Percentiles rank a stretch among this genome's conserved stretches.
phyloP scores from a whole-genome alignment of 1,139 yeast genomes.

The Suhomyces atakaporum region DNA sequence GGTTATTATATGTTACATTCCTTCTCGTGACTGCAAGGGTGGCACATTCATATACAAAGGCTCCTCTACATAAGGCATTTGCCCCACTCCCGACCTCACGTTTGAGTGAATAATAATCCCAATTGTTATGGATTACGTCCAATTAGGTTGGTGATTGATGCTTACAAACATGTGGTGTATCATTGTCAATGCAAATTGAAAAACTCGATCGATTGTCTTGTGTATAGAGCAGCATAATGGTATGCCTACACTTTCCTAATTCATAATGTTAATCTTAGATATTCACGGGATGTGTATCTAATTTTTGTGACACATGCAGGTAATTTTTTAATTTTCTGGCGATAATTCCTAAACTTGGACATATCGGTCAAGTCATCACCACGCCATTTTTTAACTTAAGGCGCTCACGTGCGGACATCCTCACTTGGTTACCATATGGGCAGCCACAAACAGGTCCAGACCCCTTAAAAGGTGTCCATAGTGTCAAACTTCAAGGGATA shows the following conservation, averaged over 20 bases:
- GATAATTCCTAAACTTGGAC: neutral
- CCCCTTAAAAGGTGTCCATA: no score
- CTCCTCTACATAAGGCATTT: neutral
- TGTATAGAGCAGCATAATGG: neutral
- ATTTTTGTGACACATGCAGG: slow-evolving; percentile 1
- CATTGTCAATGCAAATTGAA: neutral
- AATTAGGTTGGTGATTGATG: neutral
- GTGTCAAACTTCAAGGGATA: no score
- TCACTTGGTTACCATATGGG: neutral
- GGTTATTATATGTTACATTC: slow-evolving; percentile 4
- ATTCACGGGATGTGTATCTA: no score
- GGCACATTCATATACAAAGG: neutral
- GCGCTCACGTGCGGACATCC: neutral
- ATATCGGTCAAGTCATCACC: neutral
- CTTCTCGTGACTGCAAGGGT: slow-evolving; percentile 3
- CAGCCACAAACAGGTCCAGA: neutral
- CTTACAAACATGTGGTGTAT: no score
- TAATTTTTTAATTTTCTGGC: neutral
- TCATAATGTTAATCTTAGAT: neutral
- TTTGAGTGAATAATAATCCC: neutral
- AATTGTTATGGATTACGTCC: neutral
- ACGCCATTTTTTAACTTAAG: no score
- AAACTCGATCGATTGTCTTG: neutral
- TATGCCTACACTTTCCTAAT: slow-evolving; percentile 1
- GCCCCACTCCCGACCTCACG: neutral